Base-by-base conservation (phyloP, 805 yeast genomes). In the Hanseniaspora guilliermondii region DNA sequence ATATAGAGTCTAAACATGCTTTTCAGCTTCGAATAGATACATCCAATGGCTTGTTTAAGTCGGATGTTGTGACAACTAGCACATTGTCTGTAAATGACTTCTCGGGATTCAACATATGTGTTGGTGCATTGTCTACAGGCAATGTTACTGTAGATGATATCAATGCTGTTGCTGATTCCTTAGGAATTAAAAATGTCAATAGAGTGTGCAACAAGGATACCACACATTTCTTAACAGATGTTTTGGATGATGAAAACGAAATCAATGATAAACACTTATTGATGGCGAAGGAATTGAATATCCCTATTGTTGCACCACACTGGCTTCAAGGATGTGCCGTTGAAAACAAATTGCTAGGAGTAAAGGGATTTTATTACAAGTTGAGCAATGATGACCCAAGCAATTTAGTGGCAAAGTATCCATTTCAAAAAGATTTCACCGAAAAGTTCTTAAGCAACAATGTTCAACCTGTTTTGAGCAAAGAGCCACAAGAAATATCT, bases 11-110 rank as follows among this genome's bases (percentile, higher is more conserved):
- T 25, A 75, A 76, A 48, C 91, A 85, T 68, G 76, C 75, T 44
- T 91, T 93, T 69, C 87, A 83, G 63, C 75, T 93, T 61, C 78
- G 81, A 60, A 72, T 93, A 64, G 83, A 81, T 56, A 89, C 98
- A 7, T 83, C 96, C 0, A 94, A 97, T 0, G 98, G 98, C n/a
- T 73, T 75, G 11, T 86, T 76, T 62, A 72, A 72, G 63, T 85
- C 96, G 11, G 82, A 87, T 45, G 69, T 69, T 21, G 66, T 91
- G 24, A 76, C 76, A 48, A 78, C 89, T 16, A 82, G 78, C 56
- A 93, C 98, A 3, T 97, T 88, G 66, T 89, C 87, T 64, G 88
- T 91, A 97, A 88, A 96, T 0, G 97, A 93, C 68, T 74, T 93
- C 61, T 76, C 87, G 2, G 98, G 98, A 57, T 87, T 93, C 56